These are phyloP conservation scores for Senna tora DNA, from an alignment of 306 rosid species.

Conservation along the genomic window DNA sequence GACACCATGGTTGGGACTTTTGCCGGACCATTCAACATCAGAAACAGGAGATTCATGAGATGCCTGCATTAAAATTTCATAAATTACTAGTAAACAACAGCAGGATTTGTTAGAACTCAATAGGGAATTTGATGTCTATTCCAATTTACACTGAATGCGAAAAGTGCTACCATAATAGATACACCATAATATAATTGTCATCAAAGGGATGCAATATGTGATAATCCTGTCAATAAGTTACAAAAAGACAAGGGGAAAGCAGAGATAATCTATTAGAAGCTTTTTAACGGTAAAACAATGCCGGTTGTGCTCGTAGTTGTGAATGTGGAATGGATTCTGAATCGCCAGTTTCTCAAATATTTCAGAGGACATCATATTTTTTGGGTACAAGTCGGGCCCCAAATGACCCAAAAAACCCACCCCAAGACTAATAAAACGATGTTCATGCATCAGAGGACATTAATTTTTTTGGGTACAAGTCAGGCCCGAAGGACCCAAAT, in stretches of 20 bases:
- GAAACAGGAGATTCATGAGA: constrained; percentile 35
- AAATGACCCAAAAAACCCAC: too few species aligned
- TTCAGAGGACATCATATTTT: neutral
- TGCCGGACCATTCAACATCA: constrained; percentile 36
- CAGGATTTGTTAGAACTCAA: constrained; percentile 10
- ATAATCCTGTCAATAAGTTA: neutral
- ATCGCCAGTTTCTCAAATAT: neutral
- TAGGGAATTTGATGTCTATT: constrained; percentile 6
- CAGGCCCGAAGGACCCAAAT: too few species aligned
- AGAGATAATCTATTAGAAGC: constrained; percentile 5
- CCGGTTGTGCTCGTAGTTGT: neutral
- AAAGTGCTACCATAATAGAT: neutral
- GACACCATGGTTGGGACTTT: constrained; percentile 1
- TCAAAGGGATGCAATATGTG: neutral
- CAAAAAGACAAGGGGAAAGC: neutral
- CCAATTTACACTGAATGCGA: constrained; percentile 12
- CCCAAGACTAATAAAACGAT: too few species aligned
- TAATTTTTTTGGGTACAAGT: too few species aligned
- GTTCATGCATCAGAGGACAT: too few species aligned
- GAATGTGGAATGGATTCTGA: neutral
- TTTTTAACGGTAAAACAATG: constrained; percentile 6
- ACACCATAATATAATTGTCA: neutral
- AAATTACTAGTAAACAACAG: neutral
- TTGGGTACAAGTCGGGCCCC: too few species aligned
- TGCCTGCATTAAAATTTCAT: constrained; percentile 34